These are phyloP conservation scores for Clathrus columnatus DNA, from an alignment of 768 basidiomycete species.

Conservation along the genomic window DNA sequence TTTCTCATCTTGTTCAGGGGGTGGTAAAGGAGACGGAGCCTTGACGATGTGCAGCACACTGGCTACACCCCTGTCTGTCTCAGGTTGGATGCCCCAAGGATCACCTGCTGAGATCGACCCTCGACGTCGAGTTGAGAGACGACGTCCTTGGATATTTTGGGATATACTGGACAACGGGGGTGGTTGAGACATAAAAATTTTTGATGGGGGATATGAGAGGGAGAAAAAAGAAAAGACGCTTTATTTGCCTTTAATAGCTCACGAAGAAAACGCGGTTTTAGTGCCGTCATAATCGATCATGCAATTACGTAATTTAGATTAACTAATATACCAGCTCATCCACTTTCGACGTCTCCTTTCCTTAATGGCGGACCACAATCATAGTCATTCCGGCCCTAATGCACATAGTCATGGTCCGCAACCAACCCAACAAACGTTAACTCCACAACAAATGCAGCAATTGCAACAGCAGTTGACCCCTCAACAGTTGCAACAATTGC, in stretches of 20 bases:
- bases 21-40: neutral
- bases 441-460: neutral
- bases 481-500: neutral
- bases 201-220: neutral
- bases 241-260: neutral
- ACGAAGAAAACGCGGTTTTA: neutral
- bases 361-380: constrained; percentile 4
- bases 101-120: constrained; percentile 64
- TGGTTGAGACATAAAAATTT: constrained; percentile 2
- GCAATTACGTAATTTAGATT: neutral
- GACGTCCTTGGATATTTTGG: neutral
- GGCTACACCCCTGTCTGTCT: constrained; percentile 43
- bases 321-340: neutral
- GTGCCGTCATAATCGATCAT: neutral
- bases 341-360: neutral
- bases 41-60: constrained; percentile 39
- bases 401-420: constrained; percentile 5
- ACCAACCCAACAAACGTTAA: neutral
- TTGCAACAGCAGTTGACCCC: neutral
- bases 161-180: neutral
- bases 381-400: constrained; percentile 1
- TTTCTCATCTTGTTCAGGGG: constrained; percentile 2
- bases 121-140: constrained; percentile 44
- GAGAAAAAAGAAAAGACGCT: neutral
- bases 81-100: constrained; percentile 46